Evolutionary conservation across 2,329 filamentous ascomycete species (phyloP).

Genomic region (Aspergillus texensis): DNA sequence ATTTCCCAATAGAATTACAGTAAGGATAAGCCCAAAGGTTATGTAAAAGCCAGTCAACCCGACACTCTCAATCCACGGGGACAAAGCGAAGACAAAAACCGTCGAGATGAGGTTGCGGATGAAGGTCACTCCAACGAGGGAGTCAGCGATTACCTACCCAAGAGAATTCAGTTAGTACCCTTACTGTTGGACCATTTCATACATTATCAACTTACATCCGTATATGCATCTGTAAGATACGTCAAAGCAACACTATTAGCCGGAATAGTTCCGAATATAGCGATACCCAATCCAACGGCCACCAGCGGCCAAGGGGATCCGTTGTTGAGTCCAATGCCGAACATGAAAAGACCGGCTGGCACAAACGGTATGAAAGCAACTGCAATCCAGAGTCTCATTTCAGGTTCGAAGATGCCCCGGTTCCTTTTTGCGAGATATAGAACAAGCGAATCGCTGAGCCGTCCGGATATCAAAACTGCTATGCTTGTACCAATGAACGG

Average conservation of each 20-base stretch:
- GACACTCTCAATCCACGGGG: conserved; percentile 37
- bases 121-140: conserved; percentile 50
- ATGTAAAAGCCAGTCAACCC: background rate
- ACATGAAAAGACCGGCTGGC: conserved; percentile 33
- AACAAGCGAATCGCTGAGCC: conserved; percentile 41
- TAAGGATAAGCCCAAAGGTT: background rate
- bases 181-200: too few species aligned
- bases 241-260: background rate
- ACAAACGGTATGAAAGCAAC: conserved; percentile 31
- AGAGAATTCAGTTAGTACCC: background rate
- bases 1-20: background rate
- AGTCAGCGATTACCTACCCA: conserved; percentile 49
- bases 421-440: conserved; percentile 40
- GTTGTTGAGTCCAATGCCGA: conserved; percentile 39
- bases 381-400: conserved; percentile 45
- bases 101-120: conserved; percentile 49
- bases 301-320: conserved; percentile 9
- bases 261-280: background rate
- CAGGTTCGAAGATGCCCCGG: conserved; percentile 47
- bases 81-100: conserved; percentile 50
- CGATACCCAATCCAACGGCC: background rate
- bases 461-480: conserved; percentile 36
- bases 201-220: background rate
- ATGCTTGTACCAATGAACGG: conserved; percentile 45
- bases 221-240: background rate